phyloP scores from a whole-genome alignment of 495 filamentous ascomycete genomes.

The Xylaria palmicola region DNA sequence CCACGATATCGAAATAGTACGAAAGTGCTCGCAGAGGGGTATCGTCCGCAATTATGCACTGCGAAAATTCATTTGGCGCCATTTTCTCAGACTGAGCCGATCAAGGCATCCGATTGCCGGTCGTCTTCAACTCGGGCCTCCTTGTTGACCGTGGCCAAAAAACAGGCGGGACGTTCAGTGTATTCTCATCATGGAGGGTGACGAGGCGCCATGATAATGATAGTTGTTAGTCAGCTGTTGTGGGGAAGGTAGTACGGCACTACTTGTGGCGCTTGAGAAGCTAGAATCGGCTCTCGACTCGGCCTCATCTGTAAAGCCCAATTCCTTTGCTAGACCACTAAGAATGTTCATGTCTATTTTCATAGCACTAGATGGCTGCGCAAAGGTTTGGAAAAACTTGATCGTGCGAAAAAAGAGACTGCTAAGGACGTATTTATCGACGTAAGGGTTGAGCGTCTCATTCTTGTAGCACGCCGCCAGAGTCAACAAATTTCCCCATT shows the following conservation, averaged over 20 bases:
- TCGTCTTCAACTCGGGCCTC: background rate
- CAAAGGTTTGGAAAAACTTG: conserved; percentile 60
- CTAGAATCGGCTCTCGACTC: conserved; percentile 33
- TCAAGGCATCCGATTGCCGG: background rate
- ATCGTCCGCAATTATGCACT: conserved; percentile 8
- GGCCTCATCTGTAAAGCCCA: conserved; percentile 34
- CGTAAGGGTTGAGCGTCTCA: conserved; percentile 50
- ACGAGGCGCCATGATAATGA: conserved; percentile 13
- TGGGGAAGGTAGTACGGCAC: conserved; percentile 24
- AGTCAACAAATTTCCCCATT: conserved; percentile 95
- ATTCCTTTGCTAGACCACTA: conserved; percentile 56
- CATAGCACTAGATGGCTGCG: conserved; percentile 66
- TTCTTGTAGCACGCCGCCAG: conserved; percentile 74
- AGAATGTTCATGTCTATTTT: conserved; percentile 67
- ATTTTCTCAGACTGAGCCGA: background rate
- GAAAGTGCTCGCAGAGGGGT: conserved; percentile 9
- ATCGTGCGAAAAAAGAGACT: conserved; percentile 65
- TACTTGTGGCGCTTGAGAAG: conserved; percentile 45
- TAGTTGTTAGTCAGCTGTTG: conserved; percentile 15
- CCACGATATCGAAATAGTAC: background rate
- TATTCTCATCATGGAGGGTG: conserved; percentile 19
- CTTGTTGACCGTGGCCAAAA: background rate
- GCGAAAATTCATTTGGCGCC: conserved; percentile 1
- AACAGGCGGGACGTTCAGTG: conserved; percentile 14
- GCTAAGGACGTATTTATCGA: conserved; percentile 51